These are phyloP conservation scores for Dictyophora rubrovolvata DNA, from an alignment of 768 basidiomycete species.

Conservation along the genomic window DNA sequence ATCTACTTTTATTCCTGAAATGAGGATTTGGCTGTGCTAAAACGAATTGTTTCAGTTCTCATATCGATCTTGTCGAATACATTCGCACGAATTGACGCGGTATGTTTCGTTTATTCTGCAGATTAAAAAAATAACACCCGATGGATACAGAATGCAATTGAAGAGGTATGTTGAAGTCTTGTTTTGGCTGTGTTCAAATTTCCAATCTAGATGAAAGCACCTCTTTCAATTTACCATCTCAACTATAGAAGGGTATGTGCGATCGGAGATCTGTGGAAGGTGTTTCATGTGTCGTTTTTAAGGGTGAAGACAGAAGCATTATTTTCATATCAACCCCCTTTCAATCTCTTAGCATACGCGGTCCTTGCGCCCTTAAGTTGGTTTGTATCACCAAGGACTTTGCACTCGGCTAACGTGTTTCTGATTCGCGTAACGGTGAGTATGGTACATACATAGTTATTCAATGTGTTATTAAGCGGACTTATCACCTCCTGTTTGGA, in stretches of 20 bases:
- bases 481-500: conserved; percentile 15
- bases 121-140: neutral
- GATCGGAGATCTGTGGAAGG: neutral
- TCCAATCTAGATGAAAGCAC: conserved; percentile 36
- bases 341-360: conserved; percentile 72
- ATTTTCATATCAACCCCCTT: conserved; percentile 87
- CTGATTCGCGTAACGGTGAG: conserved; percentile 70
- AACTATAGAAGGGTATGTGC: conserved; percentile 73
- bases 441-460: conserved; percentile 6
- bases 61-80: conserved; percentile 90
- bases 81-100: conserved; percentile 64
- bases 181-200: neutral
- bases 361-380: conserved; percentile 75
- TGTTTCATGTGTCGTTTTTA: conserved; percentile 2
- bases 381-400: conserved; percentile 58
- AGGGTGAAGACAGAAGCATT: conserved; percentile 85
- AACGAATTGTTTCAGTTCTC: conserved; percentile 35
- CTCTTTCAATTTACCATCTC: conserved; percentile 79
- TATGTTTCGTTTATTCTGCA: conserved; percentile 19
- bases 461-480: neutral
- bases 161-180: conserved; percentile 33
- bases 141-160: conserved; percentile 39
- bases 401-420: conserved; percentile 82
- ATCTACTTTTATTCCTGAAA: conserved; percentile 3
- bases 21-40: conserved; percentile 3